Base-by-base conservation (phyloP, 345 rosid genomes). In the Eucalyptus shirleyi region DNA sequence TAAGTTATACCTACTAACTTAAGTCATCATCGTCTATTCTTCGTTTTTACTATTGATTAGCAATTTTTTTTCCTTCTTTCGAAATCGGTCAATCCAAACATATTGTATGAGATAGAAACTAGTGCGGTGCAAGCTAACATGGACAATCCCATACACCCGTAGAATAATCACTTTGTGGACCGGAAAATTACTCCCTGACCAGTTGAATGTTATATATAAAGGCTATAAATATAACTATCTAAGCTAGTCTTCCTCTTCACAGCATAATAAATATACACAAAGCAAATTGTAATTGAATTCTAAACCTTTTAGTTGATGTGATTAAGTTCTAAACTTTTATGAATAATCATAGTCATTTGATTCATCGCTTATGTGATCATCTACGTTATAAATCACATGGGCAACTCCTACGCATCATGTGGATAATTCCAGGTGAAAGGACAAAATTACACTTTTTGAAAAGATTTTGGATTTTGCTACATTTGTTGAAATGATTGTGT, bases 241-340 rank as follows among this genome's bases (percentile, higher is more conserved):
- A 62, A 62, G 10, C 10, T 28, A 28, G 0, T 62, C 69, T 13
- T 30, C 69, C 34, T 62, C 32, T 30, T 62, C 69, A 59, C 0
- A 26, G 65, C 65, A 24, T 55, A 42, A 55, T 55, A 11, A 0
- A 24, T 2, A 60, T 5, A 60, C 32, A 28, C 69, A 13, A 6
- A 16, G 44, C 44, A 42, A 23, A 62, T 62, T 28, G 2, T 12
- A 62, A 28, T 30, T 30, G 34, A 62, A 62, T 30, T 0, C 16
- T 62, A 28, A 30, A 30, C 0, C 9, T 30, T 0, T 13, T 13
- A 28, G 4, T 30, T 6, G 9, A 30, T 62, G 32, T 30, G 0
- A 62, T 62, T 62, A 62, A 4, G 16, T 30, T 30, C 32, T 12
- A 30, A 62, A 62, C 4, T 60, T 60, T 28, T 62, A 28, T 62